These are phyloP conservation scores for Scenedesmus sp. DNA, from an alignment of 163 green algal species.

Conservation along the genomic window DNA sequence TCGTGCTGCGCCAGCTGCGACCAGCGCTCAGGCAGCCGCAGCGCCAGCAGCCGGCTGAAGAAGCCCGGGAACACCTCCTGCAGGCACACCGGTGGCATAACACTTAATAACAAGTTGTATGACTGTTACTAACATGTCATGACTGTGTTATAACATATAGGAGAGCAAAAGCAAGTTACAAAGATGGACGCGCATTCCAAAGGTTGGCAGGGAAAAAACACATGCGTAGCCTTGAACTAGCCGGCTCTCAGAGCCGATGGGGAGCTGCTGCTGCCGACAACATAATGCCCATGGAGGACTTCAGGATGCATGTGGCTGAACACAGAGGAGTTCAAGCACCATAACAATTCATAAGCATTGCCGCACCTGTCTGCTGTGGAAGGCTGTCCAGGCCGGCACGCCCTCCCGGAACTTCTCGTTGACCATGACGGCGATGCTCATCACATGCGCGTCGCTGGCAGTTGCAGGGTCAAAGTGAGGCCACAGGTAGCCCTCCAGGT, in stretches of 20 bases:
- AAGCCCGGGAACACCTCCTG: conserved; percentile 78
- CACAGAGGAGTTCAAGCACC: background rate
- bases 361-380: conserved; percentile 71
- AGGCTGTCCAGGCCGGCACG: conserved; percentile 88
- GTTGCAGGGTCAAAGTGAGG: conserved; percentile 84
- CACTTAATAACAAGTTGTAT: too few relatives aligned
- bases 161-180: too few relatives aligned
- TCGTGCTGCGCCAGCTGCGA: conserved; percentile 62
- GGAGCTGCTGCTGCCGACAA: too few relatives aligned
- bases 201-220: too few relatives aligned
- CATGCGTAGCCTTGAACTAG: too few relatives aligned
- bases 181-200: too few relatives aligned
- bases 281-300: too few relatives aligned
- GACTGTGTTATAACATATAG: too few relatives aligned
- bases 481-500: conserved; percentile 97
- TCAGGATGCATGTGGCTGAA: too few relatives aligned
- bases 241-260: too few relatives aligned
- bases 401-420: conserved; percentile 97
- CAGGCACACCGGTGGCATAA: background rate
- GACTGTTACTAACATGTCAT: too few relatives aligned
- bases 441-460: conserved; percentile 81
- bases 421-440: conserved; percentile 89
- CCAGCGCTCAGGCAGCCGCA: conserved; percentile 59
- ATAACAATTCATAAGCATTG: background rate
- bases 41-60: conserved; percentile 75